Percentiles rank a stretch among this genome's conserved stretches.
These are phyloP conservation scores for Rugonectria rugulosa DNA, from an alignment of 2,329 filamentous ascomycete genomes.

Conservation along the genomic window DNA sequence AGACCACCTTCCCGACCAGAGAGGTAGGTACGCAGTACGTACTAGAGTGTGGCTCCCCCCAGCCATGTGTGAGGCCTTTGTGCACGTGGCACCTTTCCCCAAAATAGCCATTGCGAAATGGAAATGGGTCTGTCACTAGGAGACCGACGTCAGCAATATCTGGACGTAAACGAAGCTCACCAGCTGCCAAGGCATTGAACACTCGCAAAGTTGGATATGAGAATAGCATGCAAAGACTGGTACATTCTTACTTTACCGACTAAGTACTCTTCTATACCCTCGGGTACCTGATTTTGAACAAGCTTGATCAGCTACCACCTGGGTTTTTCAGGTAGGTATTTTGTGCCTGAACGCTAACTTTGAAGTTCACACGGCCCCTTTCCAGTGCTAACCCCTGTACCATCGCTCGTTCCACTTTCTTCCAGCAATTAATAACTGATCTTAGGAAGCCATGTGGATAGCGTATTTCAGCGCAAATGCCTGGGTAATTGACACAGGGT, in stretches of 20 bases:
- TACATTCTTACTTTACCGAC: too few relatives aligned
- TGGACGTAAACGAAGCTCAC: not conserved
- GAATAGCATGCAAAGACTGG: too few relatives aligned
- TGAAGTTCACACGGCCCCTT: slow-evolving; percentile 11
- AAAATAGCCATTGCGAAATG: slow-evolving; percentile 3
- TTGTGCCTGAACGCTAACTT: too few relatives aligned
- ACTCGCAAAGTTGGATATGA: too few relatives aligned
- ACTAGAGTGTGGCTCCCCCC: slow-evolving; percentile 19
- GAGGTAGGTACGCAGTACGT: slow-evolving; percentile 28
- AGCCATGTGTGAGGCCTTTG: slow-evolving; percentile 14
- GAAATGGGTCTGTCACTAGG: not conserved
- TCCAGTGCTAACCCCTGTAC: too few relatives aligned
- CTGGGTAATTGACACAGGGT: not conserved
- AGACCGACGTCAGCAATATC: slow-evolving; percentile 5
- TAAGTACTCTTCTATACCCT: too few relatives aligned
- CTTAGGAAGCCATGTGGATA: too few relatives aligned
- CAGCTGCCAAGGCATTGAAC: too few relatives aligned
- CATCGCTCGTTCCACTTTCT: slow-evolving; percentile 11
- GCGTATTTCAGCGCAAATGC: too few relatives aligned
- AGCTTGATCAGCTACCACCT: too few relatives aligned
- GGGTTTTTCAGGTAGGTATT: too few relatives aligned
- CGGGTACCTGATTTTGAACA: too few relatives aligned
- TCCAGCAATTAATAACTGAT: not conserved
- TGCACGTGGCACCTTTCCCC: slow-evolving; percentile 14
- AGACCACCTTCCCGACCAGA: slow-evolving; percentile 21